Conservation (phyloP, 306 rosid species). For the Vachellia pachyceras region DNA sequence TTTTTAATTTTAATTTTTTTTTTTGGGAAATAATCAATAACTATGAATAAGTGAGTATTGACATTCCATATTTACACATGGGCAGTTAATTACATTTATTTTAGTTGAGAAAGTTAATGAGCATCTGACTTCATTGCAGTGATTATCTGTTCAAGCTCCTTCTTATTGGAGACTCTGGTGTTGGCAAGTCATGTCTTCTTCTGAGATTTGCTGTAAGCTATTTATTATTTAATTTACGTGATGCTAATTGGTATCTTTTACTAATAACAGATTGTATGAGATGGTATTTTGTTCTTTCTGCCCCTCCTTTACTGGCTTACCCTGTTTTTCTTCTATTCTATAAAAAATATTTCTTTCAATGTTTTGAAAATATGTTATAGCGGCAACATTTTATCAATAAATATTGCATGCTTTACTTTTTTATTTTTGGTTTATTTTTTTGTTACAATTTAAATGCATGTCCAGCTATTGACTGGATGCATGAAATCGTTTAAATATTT, state of each 20-base stretch:
- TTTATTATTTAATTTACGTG: conserved; percentile 4
- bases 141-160: conserved; percentile 98
- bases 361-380: not conserved
- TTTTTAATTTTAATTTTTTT: not conserved
- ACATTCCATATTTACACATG: conserved; percentile 21
- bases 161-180: conserved; percentile 98
- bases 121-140: conserved; percentile 48
- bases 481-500: not conserved
- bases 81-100: conserved; percentile 1
- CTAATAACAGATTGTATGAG: not conserved
- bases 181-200: conserved; percentile 97
- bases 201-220: conserved; percentile 97
- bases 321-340: not conserved
- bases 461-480: not conserved
- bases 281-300: not conserved
- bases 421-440: not conserved
- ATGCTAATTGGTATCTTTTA: not conserved
- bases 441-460: not conserved
- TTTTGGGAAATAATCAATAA: not conserved
- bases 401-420: not conserved
- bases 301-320: conserved; percentile 1
- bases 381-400: not conserved
- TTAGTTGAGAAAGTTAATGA: conserved; percentile 34
- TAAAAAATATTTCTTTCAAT: not conserved
- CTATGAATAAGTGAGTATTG: not conserved